Base-by-base conservation (phyloP, 495 filamentous ascomycete genomes). In the Aspergillus saccharolyticus region DNA sequence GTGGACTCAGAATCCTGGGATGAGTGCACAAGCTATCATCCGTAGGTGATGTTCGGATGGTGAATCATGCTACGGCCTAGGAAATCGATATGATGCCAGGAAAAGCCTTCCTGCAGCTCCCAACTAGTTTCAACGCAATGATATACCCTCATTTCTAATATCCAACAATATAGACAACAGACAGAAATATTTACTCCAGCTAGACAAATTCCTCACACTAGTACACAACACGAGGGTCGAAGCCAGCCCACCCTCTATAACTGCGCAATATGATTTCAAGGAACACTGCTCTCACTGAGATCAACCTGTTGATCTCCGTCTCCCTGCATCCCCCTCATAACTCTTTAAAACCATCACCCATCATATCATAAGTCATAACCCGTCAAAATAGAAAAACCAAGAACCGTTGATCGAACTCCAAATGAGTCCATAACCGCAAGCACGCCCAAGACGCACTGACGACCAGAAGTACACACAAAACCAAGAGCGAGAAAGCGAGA, bases 1-100 rank as follows among this genome's bases (percentile, higher is more conserved):
- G 85, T 8, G 90, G 90, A 3, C 63, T 92, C 66, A 89, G 81
- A 69, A 75, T 96, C 55, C 68, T 96, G 42, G 90, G 90, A 58
- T 95, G 74, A 84, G 45, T 22, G 24, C 8, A 8, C 14, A n/a
- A 39, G 22, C 43, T 28, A 5, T n/a, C n/a, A n/a, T n/a, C n/a
- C n/a, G n/a, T n/a, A n/a, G n/a, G n/a, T n/a, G n/a, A n/a, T n/a
- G n/a, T n/a, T n/a, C n/a, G n/a, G 14, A 50, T 30, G 21, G 18
- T 44, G 39, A 51, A 30, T 28, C 18, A 49, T 22, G 21, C n/a
- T 28, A 22, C 28, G 20, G 15, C 47, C 6, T 4, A 9, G 16
- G 12, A 7, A 16, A 6, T 12, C 15, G 24, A 22, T 46, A 20
- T 4, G 15, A 45, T 14, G 15, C 17, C 20, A 21, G 22, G 4